Conservation (phyloP, 441 rosid species). For the Hura crepitans region DNA sequence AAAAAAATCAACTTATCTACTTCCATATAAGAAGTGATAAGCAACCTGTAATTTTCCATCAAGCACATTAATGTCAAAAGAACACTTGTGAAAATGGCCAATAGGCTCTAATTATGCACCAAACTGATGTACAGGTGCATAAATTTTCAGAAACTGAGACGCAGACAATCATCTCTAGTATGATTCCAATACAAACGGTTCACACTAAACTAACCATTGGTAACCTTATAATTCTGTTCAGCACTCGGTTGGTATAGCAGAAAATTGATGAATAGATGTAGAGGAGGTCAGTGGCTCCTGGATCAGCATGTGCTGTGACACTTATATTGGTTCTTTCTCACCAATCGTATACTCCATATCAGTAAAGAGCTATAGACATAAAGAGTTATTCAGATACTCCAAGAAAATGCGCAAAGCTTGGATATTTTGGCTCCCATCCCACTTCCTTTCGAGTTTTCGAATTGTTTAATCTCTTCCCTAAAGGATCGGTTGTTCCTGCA, state of each 20-base stretch:
- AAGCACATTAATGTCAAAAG: background rate
- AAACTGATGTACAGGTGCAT: background rate
- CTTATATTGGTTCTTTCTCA: background rate
- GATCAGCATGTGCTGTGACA: background rate
- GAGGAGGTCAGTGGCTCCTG: background rate
- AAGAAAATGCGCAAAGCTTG: constrained; percentile 70
- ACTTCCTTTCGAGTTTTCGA: constrained; percentile 58
- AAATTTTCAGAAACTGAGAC: background rate
- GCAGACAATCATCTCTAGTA: background rate
- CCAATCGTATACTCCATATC: background rate
- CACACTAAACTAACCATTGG: too few relatives aligned
- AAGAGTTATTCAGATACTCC: constrained; percentile 45
- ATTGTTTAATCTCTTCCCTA: constrained; percentile 85
- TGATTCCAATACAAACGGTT: too few relatives aligned
- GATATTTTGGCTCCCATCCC: constrained; percentile 84
- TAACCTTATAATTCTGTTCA: too few relatives aligned
- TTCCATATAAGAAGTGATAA: too few relatives aligned
- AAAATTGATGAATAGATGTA: too few relatives aligned
- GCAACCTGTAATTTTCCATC: background rate
- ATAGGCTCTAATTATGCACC: background rate
- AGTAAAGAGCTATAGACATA: background rate
- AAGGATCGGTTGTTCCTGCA: constrained; percentile 71
- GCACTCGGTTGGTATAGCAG: too few relatives aligned
- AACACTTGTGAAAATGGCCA: background rate
- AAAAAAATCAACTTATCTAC: too few relatives aligned